Base-by-base conservation (phyloP, 1,284 basidiomycete genomes). In the Polyporus tsugae region DNA sequence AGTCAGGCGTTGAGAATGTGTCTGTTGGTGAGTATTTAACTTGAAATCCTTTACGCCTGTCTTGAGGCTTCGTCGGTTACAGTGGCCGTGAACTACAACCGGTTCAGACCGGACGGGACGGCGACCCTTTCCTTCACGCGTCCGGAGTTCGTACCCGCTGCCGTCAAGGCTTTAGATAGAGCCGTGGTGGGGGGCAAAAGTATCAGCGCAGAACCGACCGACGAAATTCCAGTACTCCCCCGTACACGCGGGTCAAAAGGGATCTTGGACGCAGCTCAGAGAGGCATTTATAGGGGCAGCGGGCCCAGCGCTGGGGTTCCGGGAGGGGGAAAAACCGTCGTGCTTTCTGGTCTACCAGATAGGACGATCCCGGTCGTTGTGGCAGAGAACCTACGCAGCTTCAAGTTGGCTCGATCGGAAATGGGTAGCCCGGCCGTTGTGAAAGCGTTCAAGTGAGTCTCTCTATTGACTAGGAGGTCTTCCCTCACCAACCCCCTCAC, bases 51-150 rank as follows among this genome's bases (percentile, higher is more conserved):
- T 49, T 6, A 22, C 19, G n/a, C 33, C 4, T 49, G 11, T 15
- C n/a, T 11, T n/a, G 36, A 39, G 9, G 25, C 29, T 42, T 41
- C 17, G 19, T n/a, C 15, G 19, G 1, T 55, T 6, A 33, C 62
- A 94, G 92, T 89, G 35, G 79, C 84, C 36, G 74, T 93, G 25
- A 82, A 89, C 61, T 92, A 93, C 74, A 74, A 82, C 41, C 84
- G 84, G 68, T 91, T 91, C 78, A 75, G 77, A 35, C 88, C 90
- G 9, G 86, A 85, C 2, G 86, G 88, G 39, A 80, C 79, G 35
- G 92, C 89, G 9, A 81, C 84, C 68, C 78, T 94, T 55, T 84
- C 84, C 3, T 78, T 92, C 64, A 77, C 82, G 5, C 78, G 82
- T 39, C 77, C 86, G 1, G 81, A 86, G 22, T 84, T 81, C 71